A percentile compares a stretch with the other conserved stretches of the same genome.
Conservation (phyloP, 1,139 yeast species). For the Debaryomyces nepalensis region DNA sequence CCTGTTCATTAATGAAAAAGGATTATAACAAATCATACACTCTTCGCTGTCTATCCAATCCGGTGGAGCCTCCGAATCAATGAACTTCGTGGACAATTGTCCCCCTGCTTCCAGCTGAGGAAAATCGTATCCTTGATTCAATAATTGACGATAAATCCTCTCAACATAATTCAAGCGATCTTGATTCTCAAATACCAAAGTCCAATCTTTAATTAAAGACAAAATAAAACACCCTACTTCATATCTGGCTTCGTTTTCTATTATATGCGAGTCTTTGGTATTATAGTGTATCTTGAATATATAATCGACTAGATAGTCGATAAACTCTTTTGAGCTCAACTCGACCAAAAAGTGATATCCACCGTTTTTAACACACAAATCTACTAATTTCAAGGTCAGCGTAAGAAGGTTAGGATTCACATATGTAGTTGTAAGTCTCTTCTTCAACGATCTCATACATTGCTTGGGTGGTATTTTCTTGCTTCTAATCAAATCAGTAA, state of each 20-base stretch:
- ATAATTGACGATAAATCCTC: slow-evolving; percentile 61
- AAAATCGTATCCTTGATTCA: slow-evolving; percentile 67
- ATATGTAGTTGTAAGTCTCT: slow-evolving; percentile 64
- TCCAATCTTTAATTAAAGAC: slow-evolving; percentile 76
- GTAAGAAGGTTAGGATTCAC: slow-evolving; percentile 77
- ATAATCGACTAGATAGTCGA: slow-evolving; percentile 67
- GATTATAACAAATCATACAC: slow-evolving; percentile 89
- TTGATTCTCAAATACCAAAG: slow-evolving; percentile 71
- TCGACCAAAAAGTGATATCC: slow-evolving; percentile 85
- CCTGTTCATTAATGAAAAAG: slow-evolving; percentile 81
- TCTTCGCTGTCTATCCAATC: slow-evolving; percentile 97
- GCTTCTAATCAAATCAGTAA: slow-evolving; percentile 85
- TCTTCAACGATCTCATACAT: slow-evolving; percentile 82
- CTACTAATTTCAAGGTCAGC: slow-evolving; percentile 75
- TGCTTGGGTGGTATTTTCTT: slow-evolving; percentile 82
- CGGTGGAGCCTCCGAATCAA: slow-evolving; percentile 93
- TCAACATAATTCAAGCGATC: slow-evolving; percentile 69
- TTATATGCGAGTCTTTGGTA: slow-evolving; percentile 32
- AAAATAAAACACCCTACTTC: slow-evolving; percentile 66
- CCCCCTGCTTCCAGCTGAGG: slow-evolving; percentile 53
- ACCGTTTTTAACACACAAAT: slow-evolving; percentile 90
- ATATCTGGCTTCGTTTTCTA: slow-evolving; percentile 47
- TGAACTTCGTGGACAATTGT: slow-evolving; percentile 52
- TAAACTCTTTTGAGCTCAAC: slow-evolving; percentile 81
- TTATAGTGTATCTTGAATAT: slow-evolving; percentile 45